Evolutionary conservation across 2,329 filamentous ascomycete species (phyloP).

Genomic region (Aspergillus sp.): DNA sequence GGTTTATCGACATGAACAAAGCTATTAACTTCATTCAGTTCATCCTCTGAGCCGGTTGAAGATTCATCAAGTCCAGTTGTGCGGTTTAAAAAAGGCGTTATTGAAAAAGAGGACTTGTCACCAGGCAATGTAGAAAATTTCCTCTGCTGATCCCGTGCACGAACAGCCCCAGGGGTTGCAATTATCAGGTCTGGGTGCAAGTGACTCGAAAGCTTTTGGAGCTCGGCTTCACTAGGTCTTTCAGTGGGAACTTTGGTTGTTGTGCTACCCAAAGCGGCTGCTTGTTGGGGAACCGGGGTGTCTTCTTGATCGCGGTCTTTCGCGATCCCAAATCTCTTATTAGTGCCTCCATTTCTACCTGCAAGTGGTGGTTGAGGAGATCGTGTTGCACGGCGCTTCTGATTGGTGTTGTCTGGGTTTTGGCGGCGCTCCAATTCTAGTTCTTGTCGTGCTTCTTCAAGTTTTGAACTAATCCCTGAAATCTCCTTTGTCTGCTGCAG

Average conservation of each 20-base stretch:
- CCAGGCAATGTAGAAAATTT: conserved; percentile 63
- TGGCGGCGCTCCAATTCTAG: conserved; percentile 37
- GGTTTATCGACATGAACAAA: conserved; percentile 8
- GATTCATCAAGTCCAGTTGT: conserved; percentile 56
- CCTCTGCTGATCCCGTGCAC: conserved; percentile 56
- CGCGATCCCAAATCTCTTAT: conserved; percentile 66
- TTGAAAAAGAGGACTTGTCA: conserved; percentile 89
- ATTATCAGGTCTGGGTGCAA: conserved; percentile 49
- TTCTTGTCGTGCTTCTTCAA: conserved; percentile 52
- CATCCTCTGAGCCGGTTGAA: conserved; percentile 27
- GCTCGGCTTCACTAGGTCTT: conserved; percentile 43
- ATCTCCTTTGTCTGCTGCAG: conserved; percentile 41
- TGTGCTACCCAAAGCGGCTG: conserved; percentile 27
- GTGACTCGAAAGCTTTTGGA: conserved; percentile 25
- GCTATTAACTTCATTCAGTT: conserved; percentile 24
- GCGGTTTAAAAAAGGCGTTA: conserved; percentile 88
- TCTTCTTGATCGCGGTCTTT: conserved; percentile 73
- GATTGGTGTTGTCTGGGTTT: conserved; percentile 38
- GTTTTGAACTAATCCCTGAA: conserved; percentile 39
- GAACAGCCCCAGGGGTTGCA: conserved; percentile 51
- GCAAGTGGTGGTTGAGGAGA: conserved; percentile 64
- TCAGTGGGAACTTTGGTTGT: conserved; percentile 29
- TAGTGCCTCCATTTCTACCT: conserved; percentile 67
- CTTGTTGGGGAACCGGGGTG: conserved; percentile 49
- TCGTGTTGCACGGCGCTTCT: conserved; percentile 58